These are phyloP conservation scores for Ottelia alismoides DNA, from an alignment of 106 monocot genomes.

Conservation along the genomic window DNA sequence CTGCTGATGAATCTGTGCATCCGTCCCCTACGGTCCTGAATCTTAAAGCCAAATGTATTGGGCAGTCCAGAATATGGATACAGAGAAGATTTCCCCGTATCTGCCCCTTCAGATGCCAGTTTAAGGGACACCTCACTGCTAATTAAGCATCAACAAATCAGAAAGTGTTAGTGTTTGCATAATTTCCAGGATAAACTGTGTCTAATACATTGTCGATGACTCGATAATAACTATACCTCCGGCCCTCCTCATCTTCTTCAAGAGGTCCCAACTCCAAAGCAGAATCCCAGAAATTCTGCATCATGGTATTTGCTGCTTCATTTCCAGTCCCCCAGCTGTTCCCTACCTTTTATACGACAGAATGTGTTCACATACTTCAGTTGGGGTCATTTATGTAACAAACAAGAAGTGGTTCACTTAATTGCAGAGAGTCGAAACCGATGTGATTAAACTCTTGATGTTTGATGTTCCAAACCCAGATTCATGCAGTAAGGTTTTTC, in stretches of 20 bases:
- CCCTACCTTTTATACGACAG: slow-evolving; percentile 47
- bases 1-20: slow-evolving; percentile 91
- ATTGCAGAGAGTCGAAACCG: too few species aligned
- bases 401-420: too few species aligned
- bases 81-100: slow-evolving; percentile 29
- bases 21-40: slow-evolving; percentile 65
- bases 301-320: slow-evolving; percentile 61
- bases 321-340: slow-evolving; percentile 38
- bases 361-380: too few species aligned
- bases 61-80: slow-evolving; percentile 26
- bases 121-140: slow-evolving; percentile 55
- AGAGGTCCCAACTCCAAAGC: slow-evolving; percentile 61
- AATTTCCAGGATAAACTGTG: too few species aligned
- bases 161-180: too few species aligned
- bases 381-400: too few species aligned
- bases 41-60: slow-evolving; percentile 61
- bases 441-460: too few species aligned
- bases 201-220: background rate
- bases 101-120: slow-evolving; percentile 47
- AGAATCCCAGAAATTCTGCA: slow-evolving; percentile 98
- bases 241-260: slow-evolving; percentile 65
- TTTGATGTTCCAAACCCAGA: too few species aligned
- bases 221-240: background rate
- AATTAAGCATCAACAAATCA: too few species aligned
- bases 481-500: too few species aligned